Base-by-base conservation (phyloP, 2,329 filamentous ascomycete species). In the Coniochaeta prunicola region DNA sequence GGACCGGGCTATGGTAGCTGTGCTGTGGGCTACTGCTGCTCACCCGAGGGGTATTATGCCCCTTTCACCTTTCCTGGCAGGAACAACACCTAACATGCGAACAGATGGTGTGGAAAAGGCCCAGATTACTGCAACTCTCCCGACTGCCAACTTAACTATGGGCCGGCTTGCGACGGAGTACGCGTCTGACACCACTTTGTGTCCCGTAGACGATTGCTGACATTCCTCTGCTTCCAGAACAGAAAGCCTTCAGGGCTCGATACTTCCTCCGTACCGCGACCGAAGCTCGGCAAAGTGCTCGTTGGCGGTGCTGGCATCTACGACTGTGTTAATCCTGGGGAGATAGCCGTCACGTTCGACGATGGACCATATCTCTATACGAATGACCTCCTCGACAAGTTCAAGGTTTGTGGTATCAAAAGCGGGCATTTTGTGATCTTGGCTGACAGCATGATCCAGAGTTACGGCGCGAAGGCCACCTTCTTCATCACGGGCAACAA, bases 281-380 rank as follows among this genome's bases (percentile, higher is more conserved):
- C 81, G 1, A 76, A 80, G 53, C 61, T 83, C 2, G 85, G 86
- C 15, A 71, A 62, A 4, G 74, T 87, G 3, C 71, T 74, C 0
- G 86, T 87, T 60, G 85, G 84, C 21, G 76, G 80, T 34, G 75
- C 70, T 12, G 79, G 80, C 28, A 82, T 88, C 61, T 83, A 83
- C 64, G 72, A 77, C 61, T 85, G 82, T 63, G 71, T 71, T n/a
- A 74, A 75, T n/a, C 74, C 78, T 2, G 83, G 85, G 57, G 82
- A 82, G 12, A 78, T 89, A 64, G 86, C 86, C 19, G 69, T 89
- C 58, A 89, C 86, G 0, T 89, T 82, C 64, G 86, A 89, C 64
- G 86, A 89, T 67, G 86, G 86, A 1, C 86, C 86, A 24, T 82
- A 81, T 62, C 70, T 77, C 21, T 87, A 84, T 69, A 89, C 86